phyloP scores from a whole-genome alignment of 768 basidiomycete species.

The Lanmaoa rubissima region DNA sequence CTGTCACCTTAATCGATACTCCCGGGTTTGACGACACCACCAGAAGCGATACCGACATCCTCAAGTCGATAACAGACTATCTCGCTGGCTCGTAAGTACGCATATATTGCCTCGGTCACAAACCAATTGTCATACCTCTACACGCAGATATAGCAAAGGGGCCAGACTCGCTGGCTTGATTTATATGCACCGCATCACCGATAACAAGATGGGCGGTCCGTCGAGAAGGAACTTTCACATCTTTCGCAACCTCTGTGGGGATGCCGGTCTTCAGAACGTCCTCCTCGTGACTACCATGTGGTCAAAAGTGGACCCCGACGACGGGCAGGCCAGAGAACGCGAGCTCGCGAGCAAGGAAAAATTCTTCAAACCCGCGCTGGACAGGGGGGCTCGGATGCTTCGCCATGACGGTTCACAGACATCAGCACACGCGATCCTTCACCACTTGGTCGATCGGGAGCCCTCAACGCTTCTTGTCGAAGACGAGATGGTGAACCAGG shows the following conservation, averaged over 20 bases:
- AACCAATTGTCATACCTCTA: neutral
- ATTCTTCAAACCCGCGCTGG: slow-evolving; percentile 52
- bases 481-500: slow-evolving; percentile 50
- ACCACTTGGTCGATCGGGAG: slow-evolving; percentile 38
- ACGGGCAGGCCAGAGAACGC: slow-evolving; percentile 41
- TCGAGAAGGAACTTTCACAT: slow-evolving; percentile 50
- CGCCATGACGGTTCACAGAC: slow-evolving; percentile 42
- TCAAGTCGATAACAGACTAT: slow-evolving; percentile 42
- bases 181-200: slow-evolving; percentile 51
- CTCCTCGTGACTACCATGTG: slow-evolving; percentile 56
- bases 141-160: slow-evolving; percentile 28
- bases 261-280: slow-evolving; percentile 44
- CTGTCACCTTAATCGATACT: slow-evolving; percentile 52
- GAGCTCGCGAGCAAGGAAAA: slow-evolving; percentile 41
- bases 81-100: slow-evolving; percentile 26
- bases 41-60: slow-evolving; percentile 45
- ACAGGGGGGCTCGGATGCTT: slow-evolving; percentile 43
- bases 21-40: slow-evolving; percentile 59
- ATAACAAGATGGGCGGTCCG: slow-evolving; percentile 49
- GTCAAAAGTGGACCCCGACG: slow-evolving; percentile 36
- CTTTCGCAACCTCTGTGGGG: slow-evolving; percentile 53
- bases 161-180: slow-evolving; percentile 40
- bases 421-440: slow-evolving; percentile 46
- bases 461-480: slow-evolving; percentile 51
- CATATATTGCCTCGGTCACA: neutral